Evolutionary conservation across 768 basidiomycete species (phyloP).

Genomic region (Auricularia cornea): DNA sequence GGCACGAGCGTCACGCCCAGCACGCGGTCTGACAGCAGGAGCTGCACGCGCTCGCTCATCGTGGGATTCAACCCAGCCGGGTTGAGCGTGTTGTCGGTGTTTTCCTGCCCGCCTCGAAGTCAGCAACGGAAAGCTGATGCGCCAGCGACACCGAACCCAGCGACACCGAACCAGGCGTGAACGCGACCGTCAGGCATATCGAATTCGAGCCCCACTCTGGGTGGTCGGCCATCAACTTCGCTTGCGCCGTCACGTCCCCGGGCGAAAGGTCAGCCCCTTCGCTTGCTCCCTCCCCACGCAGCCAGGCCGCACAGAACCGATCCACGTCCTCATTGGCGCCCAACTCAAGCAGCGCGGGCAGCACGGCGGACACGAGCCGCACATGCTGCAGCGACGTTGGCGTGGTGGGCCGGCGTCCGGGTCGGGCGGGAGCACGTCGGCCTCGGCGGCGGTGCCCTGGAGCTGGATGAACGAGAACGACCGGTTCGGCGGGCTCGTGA

Average conservation of each 20-base stretch:
- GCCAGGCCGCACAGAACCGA: too few relatives aligned
- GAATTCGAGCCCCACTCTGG: slow-evolving; percentile 91
- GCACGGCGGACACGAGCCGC: slow-evolving; percentile 46
- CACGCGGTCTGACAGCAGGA: slow-evolving; percentile 90
- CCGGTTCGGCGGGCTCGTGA: slow-evolving; percentile 3
- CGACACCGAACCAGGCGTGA: slow-evolving; percentile 97
- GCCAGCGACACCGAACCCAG: too few relatives aligned
- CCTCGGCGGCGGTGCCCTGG: neutral
- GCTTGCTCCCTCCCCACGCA: too few relatives aligned
- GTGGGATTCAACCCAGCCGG: slow-evolving; percentile 92
- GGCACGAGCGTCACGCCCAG: slow-evolving; percentile 93
- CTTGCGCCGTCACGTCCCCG: slow-evolving; percentile 83
- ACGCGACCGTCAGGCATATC: slow-evolving; percentile 88
- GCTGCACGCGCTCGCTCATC: slow-evolving; percentile 89
- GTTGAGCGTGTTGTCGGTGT: slow-evolving; percentile 74
- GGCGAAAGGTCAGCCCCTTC: slow-evolving; percentile 87
- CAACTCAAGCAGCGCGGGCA: slow-evolving; percentile 60
- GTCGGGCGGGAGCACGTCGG: too few relatives aligned
- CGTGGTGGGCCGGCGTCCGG: neutral
- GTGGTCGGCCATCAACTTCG: slow-evolving; percentile 96
- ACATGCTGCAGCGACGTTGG: slow-evolving; percentile 10
- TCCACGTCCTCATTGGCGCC: slow-evolving; percentile 67
- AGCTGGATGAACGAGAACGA: slow-evolving; percentile 8
- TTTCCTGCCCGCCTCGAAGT: slow-evolving; percentile 99
- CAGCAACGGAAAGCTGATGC: slow-evolving; percentile 81